Evolutionary conservation across 192 early-diverging fungal species (phyloP), one percentile per base, ranked within the genome.

Genomic region (Linderina pennispora): DNA sequence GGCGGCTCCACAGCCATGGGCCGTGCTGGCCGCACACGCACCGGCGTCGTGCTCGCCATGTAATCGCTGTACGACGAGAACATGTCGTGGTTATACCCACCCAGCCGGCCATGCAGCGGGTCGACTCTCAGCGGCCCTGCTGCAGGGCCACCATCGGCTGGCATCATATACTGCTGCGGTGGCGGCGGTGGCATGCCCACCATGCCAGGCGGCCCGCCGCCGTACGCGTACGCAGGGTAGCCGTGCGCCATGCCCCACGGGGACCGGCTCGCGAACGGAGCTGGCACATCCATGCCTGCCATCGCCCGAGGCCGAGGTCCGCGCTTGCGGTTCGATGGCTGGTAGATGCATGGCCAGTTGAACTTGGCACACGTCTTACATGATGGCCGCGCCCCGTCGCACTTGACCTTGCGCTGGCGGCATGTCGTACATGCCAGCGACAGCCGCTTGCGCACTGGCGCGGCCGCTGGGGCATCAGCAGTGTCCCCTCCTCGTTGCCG

Each of bases 321-420:
- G 26, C 91, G 77, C 64, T 94, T 93, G 62, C 91, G 89, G 55
- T 83, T 87, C 43, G 78, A 82, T 7, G 89, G 88, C 36, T 86
- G 76, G 62, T 90, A 96, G 7, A 87, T 75, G 58, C 92, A 96
- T 19, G 70, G 62, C 34, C 43, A 50, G 34, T 74, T 75, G 31
- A 83, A 74, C 59, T 84, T 80, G 24, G 70, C 43, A 58, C 92
- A 96, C 48, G 87, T 91, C 5, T 71, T 74, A 65, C 92, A 96
- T 10, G 77, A 73, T 36, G 89, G 89, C 35, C 85, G 80, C 3
- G 57, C 72, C 23, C 92, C 92, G 55, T 92, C 86, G 65, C 88
- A 90, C 54, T 87, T 89, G 45, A 90, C 80, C 81, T 73, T 73
- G 36, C 69, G 57, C 58, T 73, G 69, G 0, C 69, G 61, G 32